Evolutionary conservation across 1,139 yeast genomes (phyloP), one percentile per base, ranked within the genome.

Genomic region (Suhomyces choctaworum): DNA sequence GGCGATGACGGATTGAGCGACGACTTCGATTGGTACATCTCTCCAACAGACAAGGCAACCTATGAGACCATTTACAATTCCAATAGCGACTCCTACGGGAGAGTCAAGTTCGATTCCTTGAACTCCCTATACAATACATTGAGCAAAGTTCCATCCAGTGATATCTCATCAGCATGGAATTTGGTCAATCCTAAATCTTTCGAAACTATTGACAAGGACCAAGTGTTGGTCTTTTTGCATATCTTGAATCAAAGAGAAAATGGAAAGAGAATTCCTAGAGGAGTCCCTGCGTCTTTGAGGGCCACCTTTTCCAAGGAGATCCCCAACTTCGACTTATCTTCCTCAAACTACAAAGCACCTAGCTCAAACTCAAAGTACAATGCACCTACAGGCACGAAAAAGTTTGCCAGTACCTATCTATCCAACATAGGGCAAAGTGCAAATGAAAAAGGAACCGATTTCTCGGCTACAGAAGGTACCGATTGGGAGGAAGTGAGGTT

Each of bases 21-120:
- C 32, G 86, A 85, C 51, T 86, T 92, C 55, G 96, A 90, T 55
- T 92, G 98, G 98, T 92, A 92, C 63, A 89, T 92, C 45, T 82
- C 96, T 4, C 97, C 97, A 13, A 73, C 81, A 6, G 97, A 92
- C 53, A 79, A 82, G 52, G 54, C 78, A 3, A 76, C 84, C 8
- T 94, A 92, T 60, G 94, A 87, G 51, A 70, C 85, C 19, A 80
- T 92, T 29, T 86, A 89, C 56, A 71, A 80, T 33, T 73, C 86
- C 24, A 82, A 87, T 39, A 66, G 86, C 34, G 97, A 92, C 62
- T 67, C 72, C 29, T 82, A 78, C 48, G 97, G 97, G n/a, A 71
- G 95, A 47, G 81, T 89, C 27, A 71, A 80, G 28, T 90, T 85
- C 56, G 82, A 82, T 32, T 71, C 92, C 1, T 69, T 92, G 39